A percentile compares a stretch with the other conserved stretches of the same genome.
phyloP scores from a whole-genome alignment of 2,329 filamentous ascomycete genomes.

The Neonectria magnoliae region DNA sequence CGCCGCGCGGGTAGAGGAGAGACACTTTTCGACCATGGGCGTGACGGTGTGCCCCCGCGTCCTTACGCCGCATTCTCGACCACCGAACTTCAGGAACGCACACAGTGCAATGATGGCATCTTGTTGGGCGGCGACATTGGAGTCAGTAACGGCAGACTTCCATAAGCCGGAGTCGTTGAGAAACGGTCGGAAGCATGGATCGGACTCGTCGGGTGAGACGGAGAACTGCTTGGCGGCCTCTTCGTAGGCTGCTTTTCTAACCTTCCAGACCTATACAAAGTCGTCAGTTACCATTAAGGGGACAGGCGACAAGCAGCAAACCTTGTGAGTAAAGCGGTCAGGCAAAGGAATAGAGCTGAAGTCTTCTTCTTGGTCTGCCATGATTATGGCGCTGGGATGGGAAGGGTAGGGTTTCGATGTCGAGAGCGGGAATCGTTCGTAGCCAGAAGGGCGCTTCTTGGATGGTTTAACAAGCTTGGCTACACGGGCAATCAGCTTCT shows the following conservation, averaged over 20 bases:
- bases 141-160: slow-evolving; percentile 93
- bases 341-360: slow-evolving; percentile 80
- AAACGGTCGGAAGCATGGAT: slow-evolving; percentile 88
- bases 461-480: slow-evolving; percentile 37
- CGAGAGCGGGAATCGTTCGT: slow-evolving; percentile 37
- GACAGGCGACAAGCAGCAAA: slow-evolving; percentile 44
- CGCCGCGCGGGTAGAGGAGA: slow-evolving; percentile 86
- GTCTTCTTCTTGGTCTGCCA: slow-evolving; percentile 87
- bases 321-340: slow-evolving; percentile 87
- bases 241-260: slow-evolving; percentile 94
- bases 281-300: not conserved
- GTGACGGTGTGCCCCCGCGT: slow-evolving; percentile 80
- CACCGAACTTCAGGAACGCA: slow-evolving; percentile 91
- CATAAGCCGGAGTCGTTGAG: slow-evolving; percentile 84
- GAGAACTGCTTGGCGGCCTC: slow-evolving; percentile 90
- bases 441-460: slow-evolving; percentile 26
- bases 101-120: slow-evolving; percentile 90
- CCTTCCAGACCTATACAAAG: slow-evolving; percentile 76
- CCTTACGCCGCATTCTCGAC: slow-evolving; percentile 79
- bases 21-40: slow-evolving; percentile 89
- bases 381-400: slow-evolving; percentile 50
- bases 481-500: slow-evolving; percentile 47
- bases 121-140: slow-evolving; percentile 96
- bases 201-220: slow-evolving; percentile 82
- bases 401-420: slow-evolving; percentile 31